These are phyloP conservation scores for Solanum sitiens DNA, from an alignment of 257 asterid species.

Conservation along the genomic window DNA sequence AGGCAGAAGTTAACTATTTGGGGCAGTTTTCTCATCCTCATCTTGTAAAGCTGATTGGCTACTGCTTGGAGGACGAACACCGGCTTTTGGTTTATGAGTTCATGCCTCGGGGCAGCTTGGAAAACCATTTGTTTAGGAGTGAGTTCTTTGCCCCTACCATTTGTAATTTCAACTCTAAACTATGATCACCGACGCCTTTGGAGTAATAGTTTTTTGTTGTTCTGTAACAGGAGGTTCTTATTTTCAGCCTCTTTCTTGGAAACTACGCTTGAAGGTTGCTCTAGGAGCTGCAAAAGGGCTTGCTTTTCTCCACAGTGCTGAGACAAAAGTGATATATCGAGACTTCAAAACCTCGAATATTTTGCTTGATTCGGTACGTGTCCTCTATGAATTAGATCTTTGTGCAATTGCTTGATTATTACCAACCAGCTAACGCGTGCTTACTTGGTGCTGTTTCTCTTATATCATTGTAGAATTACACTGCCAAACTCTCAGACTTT, in stretches of 20 bases:
- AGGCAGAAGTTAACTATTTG: slow-evolving; percentile 12
- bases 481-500: slow-evolving; percentile 88
- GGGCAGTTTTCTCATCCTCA: slow-evolving; percentile 14
- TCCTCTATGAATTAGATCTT: not conserved
- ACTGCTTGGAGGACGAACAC: slow-evolving; percentile 22
- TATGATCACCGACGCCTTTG: not conserved
- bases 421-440: not conserved
- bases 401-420: not conserved
- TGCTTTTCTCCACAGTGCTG: slow-evolving; percentile 78
- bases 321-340: slow-evolving; percentile 72
- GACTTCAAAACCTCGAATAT: slow-evolving; percentile 84
- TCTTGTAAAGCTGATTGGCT: slow-evolving; percentile 7
- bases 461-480: slow-evolving; percentile 49
- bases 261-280: slow-evolving; percentile 75
- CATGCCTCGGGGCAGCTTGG: slow-evolving; percentile 21
- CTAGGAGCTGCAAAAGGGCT: slow-evolving; percentile 89
- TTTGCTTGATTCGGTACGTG: slow-evolving; percentile 68
- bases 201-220: not conserved
- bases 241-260: slow-evolving; percentile 91
- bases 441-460: not conserved
- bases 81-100: slow-evolving; percentile 23
- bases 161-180: not conserved
- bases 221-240: slow-evolving; percentile 70
- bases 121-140: slow-evolving; percentile 21
- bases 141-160: not conserved